phyloP scores from a whole-genome alignment of 192 early-diverging fungal genomes.

The Coemansia sp. region DNA sequence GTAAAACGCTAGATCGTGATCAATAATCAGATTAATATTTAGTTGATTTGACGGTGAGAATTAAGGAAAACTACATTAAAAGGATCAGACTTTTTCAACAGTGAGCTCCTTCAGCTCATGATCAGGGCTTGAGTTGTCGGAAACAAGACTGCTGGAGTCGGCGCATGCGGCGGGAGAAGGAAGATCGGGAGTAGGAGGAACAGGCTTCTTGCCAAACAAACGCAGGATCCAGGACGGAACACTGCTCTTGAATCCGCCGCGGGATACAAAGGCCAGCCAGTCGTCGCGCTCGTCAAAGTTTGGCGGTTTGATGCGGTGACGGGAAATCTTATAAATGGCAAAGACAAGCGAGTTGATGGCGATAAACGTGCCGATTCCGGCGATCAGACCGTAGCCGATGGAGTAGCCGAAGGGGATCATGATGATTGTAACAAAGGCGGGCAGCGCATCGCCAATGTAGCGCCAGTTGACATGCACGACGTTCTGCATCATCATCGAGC shows the following conservation, averaged over 20 bases:
- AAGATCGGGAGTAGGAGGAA: constrained; percentile 9
- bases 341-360: constrained; percentile 67
- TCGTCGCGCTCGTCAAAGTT: constrained; percentile 44
- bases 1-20: too few species aligned
- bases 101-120: constrained; percentile 15
- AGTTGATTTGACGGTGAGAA: too few species aligned
- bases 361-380: constrained; percentile 68
- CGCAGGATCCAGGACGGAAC: constrained; percentile 40
- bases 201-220: constrained; percentile 33
- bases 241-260: constrained; percentile 36
- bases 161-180: background rate
- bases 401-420: constrained; percentile 82
- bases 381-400: constrained; percentile 79
- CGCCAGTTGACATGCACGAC: constrained; percentile 77
- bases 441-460: constrained; percentile 75
- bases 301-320: constrained; percentile 57
- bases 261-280: constrained; percentile 43
- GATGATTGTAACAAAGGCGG: constrained; percentile 75
- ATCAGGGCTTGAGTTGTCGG: background rate
- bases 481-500: constrained; percentile 75
- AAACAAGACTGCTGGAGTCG: background rate
- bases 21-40: too few species aligned
- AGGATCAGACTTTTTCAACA: background rate
- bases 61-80: background rate
- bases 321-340: constrained; percentile 58